phyloP scores from a whole-genome alignment of 73 alveolate species.

The Stentor coeruleus region DNA sequence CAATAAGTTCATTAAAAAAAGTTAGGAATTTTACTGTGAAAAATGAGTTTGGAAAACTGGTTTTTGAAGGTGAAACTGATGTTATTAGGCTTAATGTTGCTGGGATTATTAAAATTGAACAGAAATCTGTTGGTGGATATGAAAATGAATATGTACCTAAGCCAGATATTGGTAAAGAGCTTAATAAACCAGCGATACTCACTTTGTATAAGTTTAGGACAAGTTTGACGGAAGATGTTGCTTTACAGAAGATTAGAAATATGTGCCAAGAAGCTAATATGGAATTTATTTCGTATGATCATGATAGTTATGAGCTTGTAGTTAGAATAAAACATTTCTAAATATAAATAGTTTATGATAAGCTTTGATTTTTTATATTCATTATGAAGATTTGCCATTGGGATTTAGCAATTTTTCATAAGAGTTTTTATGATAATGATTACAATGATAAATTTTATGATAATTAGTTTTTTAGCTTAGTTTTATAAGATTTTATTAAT shows the following conservation, averaged over 20 bases:
- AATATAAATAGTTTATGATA: too few relatives aligned
- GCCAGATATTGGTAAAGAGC: conserved; percentile 21
- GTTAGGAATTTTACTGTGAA: background rate
- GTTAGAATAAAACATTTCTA: background rate
- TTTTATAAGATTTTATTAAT: too few relatives aligned
- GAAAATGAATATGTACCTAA: background rate
- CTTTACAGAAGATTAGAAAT: background rate
- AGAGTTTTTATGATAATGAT: too few relatives aligned
- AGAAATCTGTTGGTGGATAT: background rate
- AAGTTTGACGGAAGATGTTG: background rate
- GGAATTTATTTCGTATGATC: background rate
- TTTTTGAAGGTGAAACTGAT: conserved; percentile 18
- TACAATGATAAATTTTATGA: too few relatives aligned
- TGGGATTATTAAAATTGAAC: background rate
- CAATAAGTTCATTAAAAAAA: background rate
- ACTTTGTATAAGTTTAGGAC: background rate
- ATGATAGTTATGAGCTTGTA: background rate
- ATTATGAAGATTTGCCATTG: too few relatives aligned
- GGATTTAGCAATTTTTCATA: too few relatives aligned
- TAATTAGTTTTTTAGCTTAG: too few relatives aligned
- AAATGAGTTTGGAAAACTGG: conserved; percentile 9
- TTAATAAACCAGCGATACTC: background rate
- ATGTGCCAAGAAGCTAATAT: background rate
- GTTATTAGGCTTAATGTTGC: background rate
- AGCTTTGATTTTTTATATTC: too few relatives aligned